Base-by-base conservation (phyloP, 2,329 filamentous ascomycete species). In the Aspergillus intermedius region DNA sequence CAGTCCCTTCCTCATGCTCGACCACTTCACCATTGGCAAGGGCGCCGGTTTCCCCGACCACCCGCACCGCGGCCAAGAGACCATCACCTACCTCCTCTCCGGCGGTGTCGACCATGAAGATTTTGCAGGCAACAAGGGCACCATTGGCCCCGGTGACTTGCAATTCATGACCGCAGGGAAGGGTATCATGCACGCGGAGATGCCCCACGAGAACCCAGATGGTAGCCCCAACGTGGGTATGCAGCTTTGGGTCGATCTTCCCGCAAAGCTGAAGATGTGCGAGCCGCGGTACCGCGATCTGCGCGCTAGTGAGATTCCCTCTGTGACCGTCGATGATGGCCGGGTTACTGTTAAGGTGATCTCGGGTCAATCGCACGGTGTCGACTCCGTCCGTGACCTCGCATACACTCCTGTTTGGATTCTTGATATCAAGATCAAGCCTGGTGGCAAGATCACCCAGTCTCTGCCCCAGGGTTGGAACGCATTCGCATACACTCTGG, bases 351-450 rank as follows among this genome's bases (percentile, higher is more conserved):
- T 97, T 57, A 96, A 95, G 72, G 87, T 97, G 57, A 97, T 97
- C 59, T 91, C 85, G 1, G 93, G 91, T 17, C 82, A 86, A 65
- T 85, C 83, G 47, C 85, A 90, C 61, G 91, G 88, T 41, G 81
- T 93, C 46, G 91, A 96, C 64, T 89, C 84, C 12, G 81, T 95
- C 46, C 83, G 91, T 65, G 91, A 97, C 63, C 76, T 97, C 41
- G 91, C 91, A 12, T 96, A 97, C 70, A 97, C 91, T 1, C 93
- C 93, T 0, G 90, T 97, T n/a, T 97, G 91, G 91, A 77, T 95
- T 53, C 77, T 97, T 41, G 91, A 97, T 65, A 75, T 96, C 45
- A 83, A 80, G 17, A 80, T 97, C 46, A 73, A 82, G 60, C 90
- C 91, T 0, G 91, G 91, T 46, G 90, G 88, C 42, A 81, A 77